phyloP scores from a whole-genome alignment of 257 asterid genomes.

The Eucommia ulmoides region DNA sequence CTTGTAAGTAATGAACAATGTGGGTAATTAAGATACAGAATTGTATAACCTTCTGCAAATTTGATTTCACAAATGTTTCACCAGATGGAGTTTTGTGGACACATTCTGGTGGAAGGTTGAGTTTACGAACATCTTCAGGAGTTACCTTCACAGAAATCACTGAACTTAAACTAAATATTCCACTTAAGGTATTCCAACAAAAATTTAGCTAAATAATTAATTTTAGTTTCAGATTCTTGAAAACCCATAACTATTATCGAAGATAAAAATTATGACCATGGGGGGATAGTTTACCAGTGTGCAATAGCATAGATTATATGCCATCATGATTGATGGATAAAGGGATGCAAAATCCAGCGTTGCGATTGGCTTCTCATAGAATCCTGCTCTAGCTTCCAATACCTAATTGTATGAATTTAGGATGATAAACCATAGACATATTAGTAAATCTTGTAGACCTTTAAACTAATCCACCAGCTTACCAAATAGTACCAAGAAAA shows the following conservation, averaged over 20 bases:
- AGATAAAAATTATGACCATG: not conserved
- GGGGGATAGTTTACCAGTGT: constrained; percentile 53
- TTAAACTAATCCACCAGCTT: too few relatives aligned
- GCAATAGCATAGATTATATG: constrained; percentile 93
- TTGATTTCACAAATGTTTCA: constrained; percentile 79
- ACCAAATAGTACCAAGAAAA: too few relatives aligned
- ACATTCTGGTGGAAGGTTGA: constrained; percentile 76
- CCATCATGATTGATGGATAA: constrained; percentile 99
- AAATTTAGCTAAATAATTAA: constrained; percentile 6
- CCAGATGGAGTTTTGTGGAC: constrained; percentile 96
- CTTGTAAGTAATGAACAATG: not conserved
- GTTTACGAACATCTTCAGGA: constrained; percentile 75
- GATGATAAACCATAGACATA: not conserved
- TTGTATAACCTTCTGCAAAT: constrained; percentile 63
- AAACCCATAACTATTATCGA: constrained; percentile 7
- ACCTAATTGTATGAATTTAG: constrained; percentile 33
- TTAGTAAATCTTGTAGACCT: too few relatives aligned
- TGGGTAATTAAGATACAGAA: not conserved
- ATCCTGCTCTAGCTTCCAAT: constrained; percentile 89
- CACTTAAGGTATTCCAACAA: constrained; percentile 7
- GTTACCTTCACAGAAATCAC: constrained; percentile 45
- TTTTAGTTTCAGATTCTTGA: constrained; percentile 1
- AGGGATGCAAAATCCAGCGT: constrained; percentile 98
- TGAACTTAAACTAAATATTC: constrained; percentile 5
- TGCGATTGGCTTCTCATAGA: constrained; percentile 93